Conservation (phyloP, 1,284 basidiomycete genomes). For the Cutaneotrichosporon sp. region DNA sequence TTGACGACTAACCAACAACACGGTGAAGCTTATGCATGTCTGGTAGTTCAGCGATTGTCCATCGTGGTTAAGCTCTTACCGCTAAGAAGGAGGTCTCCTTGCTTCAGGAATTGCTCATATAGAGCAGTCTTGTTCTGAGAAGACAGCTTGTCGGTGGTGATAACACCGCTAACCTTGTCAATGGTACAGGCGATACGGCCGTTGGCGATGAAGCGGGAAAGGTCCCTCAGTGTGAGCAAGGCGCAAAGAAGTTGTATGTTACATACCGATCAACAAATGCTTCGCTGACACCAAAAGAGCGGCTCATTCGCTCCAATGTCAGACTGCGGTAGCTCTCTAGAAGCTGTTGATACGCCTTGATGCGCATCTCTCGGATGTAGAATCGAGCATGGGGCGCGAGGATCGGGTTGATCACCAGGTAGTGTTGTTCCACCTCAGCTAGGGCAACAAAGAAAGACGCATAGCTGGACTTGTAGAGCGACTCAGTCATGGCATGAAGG, state of each 20-base stretch:
- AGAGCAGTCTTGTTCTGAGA: slow-evolving; percentile 72
- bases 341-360: slow-evolving; percentile 87
- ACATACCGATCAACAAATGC: slow-evolving; percentile 81
- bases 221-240: slow-evolving; percentile 57
- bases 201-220: slow-evolving; percentile 86
- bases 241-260: background rate
- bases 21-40: slow-evolving; percentile 49
- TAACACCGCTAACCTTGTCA: slow-evolving; percentile 88
- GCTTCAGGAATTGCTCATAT: slow-evolving; percentile 83
- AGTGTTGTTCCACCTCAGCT: slow-evolving; percentile 79
- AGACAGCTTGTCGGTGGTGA: slow-evolving; percentile 86
- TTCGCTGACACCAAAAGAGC: slow-evolving; percentile 84
- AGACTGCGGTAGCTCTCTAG: slow-evolving; percentile 87
- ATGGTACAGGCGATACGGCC: slow-evolving; percentile 87
- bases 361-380: slow-evolving; percentile 95
- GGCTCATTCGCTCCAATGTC: slow-evolving; percentile 78
- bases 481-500: slow-evolving; percentile 52
- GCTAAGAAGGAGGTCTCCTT: slow-evolving; percentile 82
- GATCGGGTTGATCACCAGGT: slow-evolving; percentile 78
- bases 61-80: slow-evolving; percentile 31
- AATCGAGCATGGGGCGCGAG: slow-evolving; percentile 81
- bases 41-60: slow-evolving; percentile 13
- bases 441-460: slow-evolving; percentile 88
- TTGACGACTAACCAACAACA: slow-evolving; percentile 38
- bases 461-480: slow-evolving; percentile 88